These are phyloP conservation scores for Fragilaria radians DNA, from an alignment of 108 stramenopile species.

Conservation along the genomic window DNA sequence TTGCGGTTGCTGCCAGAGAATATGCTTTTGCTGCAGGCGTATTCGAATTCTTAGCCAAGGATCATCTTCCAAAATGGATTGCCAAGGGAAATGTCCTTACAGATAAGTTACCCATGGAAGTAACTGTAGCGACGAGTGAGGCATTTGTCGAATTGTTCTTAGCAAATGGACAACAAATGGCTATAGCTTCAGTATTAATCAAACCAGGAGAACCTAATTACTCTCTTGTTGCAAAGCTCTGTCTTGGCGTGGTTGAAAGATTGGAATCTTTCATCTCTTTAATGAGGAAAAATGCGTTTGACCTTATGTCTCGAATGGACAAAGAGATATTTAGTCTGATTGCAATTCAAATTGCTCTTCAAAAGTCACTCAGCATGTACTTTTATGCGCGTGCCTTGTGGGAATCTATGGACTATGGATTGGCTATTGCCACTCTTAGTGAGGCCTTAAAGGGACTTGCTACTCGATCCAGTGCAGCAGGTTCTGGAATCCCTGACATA, in stretches of 20 bases:
- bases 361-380: constrained; percentile 60
- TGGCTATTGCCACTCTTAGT: constrained; percentile 74
- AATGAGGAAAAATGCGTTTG: constrained; percentile 55
- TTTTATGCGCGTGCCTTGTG: constrained; percentile 73
- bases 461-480: constrained; percentile 28
- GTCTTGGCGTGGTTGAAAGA: constrained; percentile 54
- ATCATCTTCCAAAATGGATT: constrained; percentile 77
- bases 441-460: constrained; percentile 56
- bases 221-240: constrained; percentile 69
- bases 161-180: constrained; percentile 89
- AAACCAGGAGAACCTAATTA: constrained; percentile 80
- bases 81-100: constrained; percentile 61
- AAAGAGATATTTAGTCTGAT: constrained; percentile 69
- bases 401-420: constrained; percentile 55
- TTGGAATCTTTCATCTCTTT: constrained; percentile 64
- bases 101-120: constrained; percentile 67
- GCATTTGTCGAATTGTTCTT: constrained; percentile 60
- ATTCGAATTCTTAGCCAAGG: constrained; percentile 57
- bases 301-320: constrained; percentile 63
- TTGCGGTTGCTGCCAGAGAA: constrained; percentile 58
- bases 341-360: constrained; percentile 66
- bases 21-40: constrained; percentile 75
- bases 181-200: constrained; percentile 77
- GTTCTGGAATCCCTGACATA: constrained; percentile 62
- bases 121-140: constrained; percentile 46